Conservation (phyloP, 768 basidiomycete species). For the Leucocoprinus leucothites region DNA sequence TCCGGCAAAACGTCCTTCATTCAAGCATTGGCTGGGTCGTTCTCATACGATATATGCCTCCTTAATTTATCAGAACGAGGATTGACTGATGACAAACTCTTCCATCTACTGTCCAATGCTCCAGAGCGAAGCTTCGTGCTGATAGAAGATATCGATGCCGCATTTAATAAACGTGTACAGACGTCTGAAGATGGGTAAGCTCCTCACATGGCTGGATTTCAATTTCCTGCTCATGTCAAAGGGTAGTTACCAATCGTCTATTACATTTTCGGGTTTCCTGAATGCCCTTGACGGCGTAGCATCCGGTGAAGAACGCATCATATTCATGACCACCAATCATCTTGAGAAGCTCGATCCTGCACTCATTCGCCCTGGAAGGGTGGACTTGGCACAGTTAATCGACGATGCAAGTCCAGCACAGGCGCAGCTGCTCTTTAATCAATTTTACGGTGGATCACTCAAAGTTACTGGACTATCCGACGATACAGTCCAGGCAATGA, state of each 20-base stretch:
- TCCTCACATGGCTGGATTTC: not conserved
- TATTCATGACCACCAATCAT: slow-evolving; percentile 99
- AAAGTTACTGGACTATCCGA: slow-evolving; percentile 24
- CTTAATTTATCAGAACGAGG: slow-evolving; percentile 96
- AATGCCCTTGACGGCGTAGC: slow-evolving; percentile 98
- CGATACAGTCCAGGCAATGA: slow-evolving; percentile 41
- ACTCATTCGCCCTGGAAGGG: slow-evolving; percentile 91
- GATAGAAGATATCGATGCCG: slow-evolving; percentile 97
- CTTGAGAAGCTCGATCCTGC: slow-evolving; percentile 86
- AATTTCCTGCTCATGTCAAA: slow-evolving; percentile 15
- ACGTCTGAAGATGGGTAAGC: slow-evolving; percentile 89
- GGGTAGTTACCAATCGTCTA: slow-evolving; percentile 83
- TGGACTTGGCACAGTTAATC: slow-evolving; percentile 81
- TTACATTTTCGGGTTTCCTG: slow-evolving; percentile 96
- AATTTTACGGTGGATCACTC: slow-evolving; percentile 71
- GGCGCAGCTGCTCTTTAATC: slow-evolving; percentile 71
- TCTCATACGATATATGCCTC: slow-evolving; percentile 94
- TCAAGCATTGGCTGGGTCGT: slow-evolving; percentile 89
- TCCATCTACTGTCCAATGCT: slow-evolving; percentile 87
- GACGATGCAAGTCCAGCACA: slow-evolving; percentile 86
- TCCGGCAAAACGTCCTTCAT: slow-evolving; percentile 99
- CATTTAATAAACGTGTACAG: slow-evolving; percentile 91
- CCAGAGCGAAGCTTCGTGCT: slow-evolving; percentile 93
- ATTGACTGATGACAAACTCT: slow-evolving; percentile 93
- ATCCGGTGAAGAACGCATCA: slow-evolving; percentile 95